A percentile compares a stretch with the other conserved stretches of the same genome.
phyloP scores from a whole-genome alignment of 192 early-diverging fungal species.

The Rhizophagus sp. region DNA sequence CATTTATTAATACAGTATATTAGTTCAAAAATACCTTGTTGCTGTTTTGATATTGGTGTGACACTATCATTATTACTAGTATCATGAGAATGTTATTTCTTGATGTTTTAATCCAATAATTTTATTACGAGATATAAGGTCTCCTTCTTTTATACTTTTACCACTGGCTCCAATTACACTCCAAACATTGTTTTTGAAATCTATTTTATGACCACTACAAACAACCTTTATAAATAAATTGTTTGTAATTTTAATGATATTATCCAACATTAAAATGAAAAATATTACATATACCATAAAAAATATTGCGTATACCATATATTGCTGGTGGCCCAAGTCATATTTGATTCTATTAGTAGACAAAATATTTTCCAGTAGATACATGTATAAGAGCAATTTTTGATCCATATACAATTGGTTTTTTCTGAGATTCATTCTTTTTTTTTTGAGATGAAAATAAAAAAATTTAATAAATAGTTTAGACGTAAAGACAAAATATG shows the following conservation, averaged over 20 bases:
- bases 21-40: not conserved
- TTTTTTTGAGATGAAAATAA: not conserved
- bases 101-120: not conserved
- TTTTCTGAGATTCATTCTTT: not conserved
- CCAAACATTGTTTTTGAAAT: not conserved
- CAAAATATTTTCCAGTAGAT: slow-evolving; percentile 6
- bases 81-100: not conserved
- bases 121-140: not conserved
- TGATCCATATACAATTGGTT: not conserved
- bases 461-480: not conserved
- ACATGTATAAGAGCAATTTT: slow-evolving; percentile 6
- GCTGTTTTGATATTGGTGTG: not conserved
- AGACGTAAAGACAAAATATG: not conserved
- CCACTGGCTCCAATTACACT: not conserved
- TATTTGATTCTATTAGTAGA: not conserved
- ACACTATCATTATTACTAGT: not conserved
- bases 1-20: no score
- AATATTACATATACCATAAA: no score
- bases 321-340: not conserved
- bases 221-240: not conserved
- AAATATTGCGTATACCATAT: no score
- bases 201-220: not conserved
- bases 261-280: no score
- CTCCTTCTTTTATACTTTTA: not conserved
- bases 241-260: no score